Conservation (phyloP, 805 yeast genomes). For the Sugiyamaella chiloensis region DNA sequence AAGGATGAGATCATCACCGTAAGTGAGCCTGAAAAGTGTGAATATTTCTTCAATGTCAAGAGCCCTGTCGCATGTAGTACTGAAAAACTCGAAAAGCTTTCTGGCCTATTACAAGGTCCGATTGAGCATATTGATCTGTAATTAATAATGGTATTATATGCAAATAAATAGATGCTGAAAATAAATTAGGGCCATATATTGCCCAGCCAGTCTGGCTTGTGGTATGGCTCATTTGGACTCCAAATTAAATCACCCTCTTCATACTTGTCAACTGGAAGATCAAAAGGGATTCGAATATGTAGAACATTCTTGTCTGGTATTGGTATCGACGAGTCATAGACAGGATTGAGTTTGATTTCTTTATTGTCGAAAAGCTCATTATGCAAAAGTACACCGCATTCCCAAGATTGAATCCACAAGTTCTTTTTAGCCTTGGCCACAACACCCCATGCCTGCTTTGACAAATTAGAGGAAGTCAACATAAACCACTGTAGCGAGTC, state of each 20-base stretch:
- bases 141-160: background rate
- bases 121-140: background rate
- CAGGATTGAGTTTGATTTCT: constrained; percentile 40
- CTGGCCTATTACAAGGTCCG: background rate
- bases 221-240: constrained; percentile 18
- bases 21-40: constrained; percentile 86
- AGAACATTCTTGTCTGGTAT: constrained; percentile 3
- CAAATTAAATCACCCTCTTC: constrained; percentile 16
- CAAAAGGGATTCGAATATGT: constrained; percentile 21
- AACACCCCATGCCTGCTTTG: constrained; percentile 80
- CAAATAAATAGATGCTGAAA: background rate
- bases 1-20: constrained; percentile 57
- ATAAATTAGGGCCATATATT: constrained; percentile 16
- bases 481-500: constrained; percentile 60
- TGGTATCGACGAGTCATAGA: constrained; percentile 31
- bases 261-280: constrained; percentile 20
- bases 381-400: constrained; percentile 51
- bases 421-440: constrained; percentile 27
- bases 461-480: constrained; percentile 70
- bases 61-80: constrained; percentile 32
- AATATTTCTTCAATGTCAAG: constrained; percentile 50
- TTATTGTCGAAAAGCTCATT: constrained; percentile 30
- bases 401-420: constrained; percentile 44
- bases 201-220: constrained; percentile 21
- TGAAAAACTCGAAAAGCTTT: constrained; percentile 5